Evolutionary conservation across 768 basidiomycete species (phyloP).

Genomic region (Naganishia vishniacii): DNA sequence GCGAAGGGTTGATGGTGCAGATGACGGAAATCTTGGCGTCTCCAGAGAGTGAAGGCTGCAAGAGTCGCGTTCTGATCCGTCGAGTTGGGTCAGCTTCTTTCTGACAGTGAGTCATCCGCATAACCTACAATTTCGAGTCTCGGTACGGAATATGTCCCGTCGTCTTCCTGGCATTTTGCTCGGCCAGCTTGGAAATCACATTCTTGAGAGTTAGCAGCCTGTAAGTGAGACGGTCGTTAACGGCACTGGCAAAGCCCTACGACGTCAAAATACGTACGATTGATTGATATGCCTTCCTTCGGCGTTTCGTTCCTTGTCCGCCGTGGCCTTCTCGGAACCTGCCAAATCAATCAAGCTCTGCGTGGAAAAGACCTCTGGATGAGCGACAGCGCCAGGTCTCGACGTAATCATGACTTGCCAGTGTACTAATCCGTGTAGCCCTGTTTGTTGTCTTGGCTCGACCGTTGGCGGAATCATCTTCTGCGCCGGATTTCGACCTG

Average conservation of each 20-base stretch:
- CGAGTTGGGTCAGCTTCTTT: conserved; percentile 8
- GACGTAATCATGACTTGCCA: conserved; percentile 17
- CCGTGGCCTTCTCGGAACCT: conserved; percentile 92
- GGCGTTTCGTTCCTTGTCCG: conserved; percentile 87
- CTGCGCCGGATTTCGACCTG: conserved; percentile 53
- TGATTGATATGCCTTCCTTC: conserved; percentile 95
- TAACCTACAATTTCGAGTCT: conserved; percentile 70
- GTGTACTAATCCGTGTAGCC: conserved; percentile 46
- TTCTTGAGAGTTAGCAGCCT: conserved; percentile 87
- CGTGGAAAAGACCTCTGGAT: not conserved
- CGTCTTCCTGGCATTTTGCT: conserved; percentile 59
- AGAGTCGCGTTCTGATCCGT: conserved; percentile 61
- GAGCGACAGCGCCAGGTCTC: not conserved
- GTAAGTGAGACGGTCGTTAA: not conserved
- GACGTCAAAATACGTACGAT: conserved; percentile 38
- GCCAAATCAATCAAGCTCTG: conserved; percentile 92
- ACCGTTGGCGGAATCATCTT: conserved; percentile 51
- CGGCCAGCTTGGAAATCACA: conserved; percentile 85
- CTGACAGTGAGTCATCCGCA: not conserved
- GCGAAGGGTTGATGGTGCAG: conserved; percentile 87
- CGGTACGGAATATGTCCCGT: conserved; percentile 85
- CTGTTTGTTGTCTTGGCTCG: conserved; percentile 32
- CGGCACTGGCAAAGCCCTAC: not conserved
- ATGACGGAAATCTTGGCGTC: conserved; percentile 94
- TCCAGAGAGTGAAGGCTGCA: conserved; percentile 90